Evolutionary conservation across 2,329 filamentous ascomycete genomes (phyloP).

Genomic region (Cadophora luteo-olivacea): DNA sequence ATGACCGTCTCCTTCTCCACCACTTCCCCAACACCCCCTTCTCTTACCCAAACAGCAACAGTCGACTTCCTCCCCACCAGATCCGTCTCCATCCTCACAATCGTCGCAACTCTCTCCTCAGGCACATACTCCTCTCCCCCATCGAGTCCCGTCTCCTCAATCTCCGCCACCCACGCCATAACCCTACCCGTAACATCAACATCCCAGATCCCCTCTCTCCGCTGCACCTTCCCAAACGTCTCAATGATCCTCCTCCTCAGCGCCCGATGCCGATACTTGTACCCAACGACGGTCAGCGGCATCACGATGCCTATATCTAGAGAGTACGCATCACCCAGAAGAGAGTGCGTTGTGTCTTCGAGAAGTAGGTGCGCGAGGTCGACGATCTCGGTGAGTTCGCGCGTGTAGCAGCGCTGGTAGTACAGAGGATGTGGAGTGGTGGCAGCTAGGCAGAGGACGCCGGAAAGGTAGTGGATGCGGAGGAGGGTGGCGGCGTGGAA

Average conservation of each 20-base stretch:
- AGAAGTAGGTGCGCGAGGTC: not conserved
- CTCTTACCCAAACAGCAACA: too few relatives aligned
- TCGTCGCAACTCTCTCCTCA: conserved; percentile 15
- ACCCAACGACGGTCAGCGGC: conserved; percentile 20
- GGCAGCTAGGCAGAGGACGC: not conserved
- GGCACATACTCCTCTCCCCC: conserved; percentile 21
- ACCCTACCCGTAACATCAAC: conserved; percentile 15
- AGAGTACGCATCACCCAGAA: conserved; percentile 14
- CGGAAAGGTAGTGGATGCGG: not conserved
- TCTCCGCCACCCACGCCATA: conserved; percentile 23
- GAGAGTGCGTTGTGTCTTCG: not conserved
- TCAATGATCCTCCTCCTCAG: conserved; percentile 9
- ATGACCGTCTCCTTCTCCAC: too few relatives aligned
- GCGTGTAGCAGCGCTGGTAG: not conserved
- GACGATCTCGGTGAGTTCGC: not conserved
- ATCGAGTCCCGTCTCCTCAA: conserved; percentile 19
- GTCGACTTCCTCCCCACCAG: too few relatives aligned
- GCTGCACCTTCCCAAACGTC: not conserved
- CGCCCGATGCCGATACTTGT: conserved; percentile 17
- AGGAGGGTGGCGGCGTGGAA: not conserved
- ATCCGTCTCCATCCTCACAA: too few relatives aligned
- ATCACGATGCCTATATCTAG: conserved; percentile 20
- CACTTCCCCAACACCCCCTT: too few relatives aligned
- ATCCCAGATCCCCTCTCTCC: conserved; percentile 26
- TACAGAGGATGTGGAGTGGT: not conserved